Base-by-base conservation (phyloP, 2,329 filamentous ascomycete species). In the Paraconiothyrium sp. region DNA sequence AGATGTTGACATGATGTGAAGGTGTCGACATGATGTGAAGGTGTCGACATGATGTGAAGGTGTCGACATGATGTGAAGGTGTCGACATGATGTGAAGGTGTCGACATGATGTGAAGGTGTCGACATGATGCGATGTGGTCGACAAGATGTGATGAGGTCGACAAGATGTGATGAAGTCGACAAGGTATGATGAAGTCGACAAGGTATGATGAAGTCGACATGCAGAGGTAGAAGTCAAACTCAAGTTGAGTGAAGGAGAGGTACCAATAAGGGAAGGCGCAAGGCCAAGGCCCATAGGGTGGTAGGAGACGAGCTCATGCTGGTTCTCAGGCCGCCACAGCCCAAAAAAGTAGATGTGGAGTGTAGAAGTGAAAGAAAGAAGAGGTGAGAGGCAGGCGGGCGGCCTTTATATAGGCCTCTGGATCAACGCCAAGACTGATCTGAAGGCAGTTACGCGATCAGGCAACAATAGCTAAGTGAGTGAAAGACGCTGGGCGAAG, bases 381-480 rank as follows among this genome's bases (percentile, higher is more conserved):
- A 35, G 30, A 27, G 34, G 13, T 2, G 34, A 34, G 35, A 9
- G 20, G 49, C n/a, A 34, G 35, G 49, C n/a, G 49, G 35, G 35
- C 50, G 34, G 20, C n/a, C 35, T 52, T 52, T 39, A 41, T 52
- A 52, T 52, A 52, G n/a, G 13, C 34, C 3, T 16, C 20, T 35
- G 34, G 34, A 39, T 39, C 50, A 30, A n/a, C 39, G 2, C 20
- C 20, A 20, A 20, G 16, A 41, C 16, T 41, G 39, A 41, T 51
- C 32, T 22, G 16, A 30, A 37, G 30, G 16, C 32, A 8, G 4
- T 13, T 37, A 1, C 48, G 14, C 37, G 30, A 51, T 51, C 48
- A 30, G 27, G 27, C 20, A 32, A 11, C 11, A 7, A 34, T 11
- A 35, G 3, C 14, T 24, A 22, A 16, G 50, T 14, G n/a, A 27